Base-by-base conservation (phyloP, 75 land plant genomes). In the Picea glauca region DNA sequence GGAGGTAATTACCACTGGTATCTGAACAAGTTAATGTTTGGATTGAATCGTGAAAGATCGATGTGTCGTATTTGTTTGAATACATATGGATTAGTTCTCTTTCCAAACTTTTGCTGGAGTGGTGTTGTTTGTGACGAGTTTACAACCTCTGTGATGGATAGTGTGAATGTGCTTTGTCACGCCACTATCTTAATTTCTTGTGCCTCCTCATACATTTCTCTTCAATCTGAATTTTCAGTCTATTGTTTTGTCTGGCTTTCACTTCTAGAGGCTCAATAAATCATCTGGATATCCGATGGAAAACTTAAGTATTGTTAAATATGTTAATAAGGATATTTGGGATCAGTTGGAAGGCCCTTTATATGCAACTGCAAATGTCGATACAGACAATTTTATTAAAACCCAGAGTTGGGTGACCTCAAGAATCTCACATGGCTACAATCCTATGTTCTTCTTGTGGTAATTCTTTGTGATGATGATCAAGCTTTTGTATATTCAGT, bases 121-220 rank as follows among this genome's bases (percentile, higher is more conserved):
- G 83, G 89, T 78, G 92, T 96, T 78, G 91, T 91, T 30, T 81
- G 81, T 76, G 94, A 89, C 13, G 83, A 85, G 46, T 90, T 93
- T 74, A 81, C 78, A 14, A 92, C 99, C 58, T 83, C 95, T 73
- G 98, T 98, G 5, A 85, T 98, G 66, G 95, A 93, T 88, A 87
- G 79, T 23, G 73, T 80, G 21, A 83, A 79, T 3, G 46, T 98
- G 62, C 86, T 98, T 66, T 66, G 90, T 91, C 11, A 87, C 96
- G 35, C 99, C 98, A 8, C 89, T 97, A 64, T 76, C 91, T 58
- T 60, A 89, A 2, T 83, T 89, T 26, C 64, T 94, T 30, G 86
- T 93, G 54, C 98, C 99, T 43, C 99, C 99, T 62, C 99, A 98
- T 8, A 84, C 94, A 94, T 88, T 79, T 70, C 80, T 88, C n/a